Percentiles rank a stretch among this genome's conserved stretches.
Evolutionary conservation across 768 basidiomycete genomes (phyloP).

Genomic region (Exidia glandulosa): DNA sequence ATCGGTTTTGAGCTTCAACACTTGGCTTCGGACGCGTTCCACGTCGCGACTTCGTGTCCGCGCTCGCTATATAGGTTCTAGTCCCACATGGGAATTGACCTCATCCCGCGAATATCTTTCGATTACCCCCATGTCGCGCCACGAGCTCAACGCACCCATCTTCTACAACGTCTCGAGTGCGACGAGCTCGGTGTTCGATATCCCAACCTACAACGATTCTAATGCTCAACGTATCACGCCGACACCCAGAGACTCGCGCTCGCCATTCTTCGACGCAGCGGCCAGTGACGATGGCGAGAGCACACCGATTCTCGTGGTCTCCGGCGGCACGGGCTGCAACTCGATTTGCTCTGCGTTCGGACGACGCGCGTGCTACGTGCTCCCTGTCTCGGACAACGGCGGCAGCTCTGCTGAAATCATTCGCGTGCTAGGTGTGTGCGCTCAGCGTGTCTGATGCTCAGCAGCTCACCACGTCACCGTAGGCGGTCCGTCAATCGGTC

Average conservation of each 20-base stretch:
- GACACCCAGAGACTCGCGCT: constrained; percentile 16
- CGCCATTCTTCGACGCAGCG: not conserved
- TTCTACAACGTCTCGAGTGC: not conserved
- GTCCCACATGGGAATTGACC: too few species aligned
- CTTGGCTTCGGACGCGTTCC: not conserved
- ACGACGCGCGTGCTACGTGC: constrained; percentile 59
- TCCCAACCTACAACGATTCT: not conserved
- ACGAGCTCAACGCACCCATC: not conserved
- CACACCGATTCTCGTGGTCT: constrained; percentile 59
- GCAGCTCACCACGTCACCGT: not conserved
- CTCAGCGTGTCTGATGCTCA: not conserved
- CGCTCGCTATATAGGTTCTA: too few species aligned
- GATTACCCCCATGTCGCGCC: not conserved
- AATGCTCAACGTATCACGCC: not conserved
- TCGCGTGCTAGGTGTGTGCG: constrained; percentile 48
- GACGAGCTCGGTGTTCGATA: not conserved
- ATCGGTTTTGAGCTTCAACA: too few species aligned
- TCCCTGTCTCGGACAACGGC: constrained; percentile 93
- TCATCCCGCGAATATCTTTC: too few species aligned
- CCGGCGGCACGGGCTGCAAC: constrained; percentile 93
- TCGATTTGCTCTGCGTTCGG: constrained; percentile 79
- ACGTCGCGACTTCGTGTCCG: too few species aligned
- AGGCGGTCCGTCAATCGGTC: constrained; percentile 77
- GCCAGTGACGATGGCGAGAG: not conserved
- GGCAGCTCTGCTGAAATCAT: constrained; percentile 94